Base-by-base conservation (phyloP, 2,329 filamentous ascomycete species). In the Epichloe sylvatica region DNA sequence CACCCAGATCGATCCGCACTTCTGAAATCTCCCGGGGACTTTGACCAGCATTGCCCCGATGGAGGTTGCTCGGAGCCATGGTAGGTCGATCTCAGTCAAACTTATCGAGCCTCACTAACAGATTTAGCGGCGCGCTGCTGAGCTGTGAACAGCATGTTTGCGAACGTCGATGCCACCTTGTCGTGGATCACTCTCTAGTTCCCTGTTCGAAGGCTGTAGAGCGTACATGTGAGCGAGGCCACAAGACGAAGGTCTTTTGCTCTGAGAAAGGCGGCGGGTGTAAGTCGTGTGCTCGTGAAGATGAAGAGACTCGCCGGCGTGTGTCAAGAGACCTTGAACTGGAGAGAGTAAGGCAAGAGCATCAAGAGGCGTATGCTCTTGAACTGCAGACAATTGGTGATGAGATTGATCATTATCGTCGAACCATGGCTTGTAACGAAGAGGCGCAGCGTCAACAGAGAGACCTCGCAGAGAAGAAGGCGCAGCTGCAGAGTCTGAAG, bases 31-130 rank as follows among this genome's bases (percentile, higher is more conserved):
- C 71, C 74, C 0, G 60, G 71, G 0, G 77, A 86, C 40, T 89
- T 89, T 57, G 74, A 80, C 3, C 59, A 52, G 0, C 62, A 74
- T 17, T 83, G 77, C 38, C 84, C 84, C 0, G 82, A 89, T 58
- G 84, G 85, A 4, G 85, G 85, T 0, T 89, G 84, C 53, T 66
- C 67, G 0, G 68, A 78, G 45, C 70, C 25, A 30, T 30, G 25
- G 25, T 30, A 30, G 25, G 25, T 30, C 25, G 25, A 30, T 8
- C 3, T 30, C 25, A 9, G 25, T 30, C 8, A 9, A 30, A 30
- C 25, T 30, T 9, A 9, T 30, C 25, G 25, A 30, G 25, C 25
- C 25, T 30, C 25, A 9, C 25, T 30, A 30, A 30, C 25, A 30
- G 4, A 4, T 9, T 69, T 19, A 89, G 84, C 60, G 70, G 67